Evolutionary conservation across 129 eudicot species (phyloP).

Genomic region (Tanacetum coccineum): DNA sequence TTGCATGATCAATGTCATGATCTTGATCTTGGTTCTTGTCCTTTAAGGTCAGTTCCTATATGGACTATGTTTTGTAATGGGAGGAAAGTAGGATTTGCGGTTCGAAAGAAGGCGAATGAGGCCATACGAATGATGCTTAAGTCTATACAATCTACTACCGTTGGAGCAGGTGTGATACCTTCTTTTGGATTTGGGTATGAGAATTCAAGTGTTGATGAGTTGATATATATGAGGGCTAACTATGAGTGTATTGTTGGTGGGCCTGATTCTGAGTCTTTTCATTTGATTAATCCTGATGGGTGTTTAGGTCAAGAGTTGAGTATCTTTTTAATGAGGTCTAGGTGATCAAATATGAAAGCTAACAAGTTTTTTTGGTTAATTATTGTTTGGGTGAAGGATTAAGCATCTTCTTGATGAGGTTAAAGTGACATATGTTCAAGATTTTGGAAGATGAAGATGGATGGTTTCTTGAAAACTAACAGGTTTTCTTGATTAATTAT

Average conservation of each 20-base stretch:
- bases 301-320: constrained; percentile 84
- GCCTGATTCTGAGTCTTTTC: constrained; percentile 81
- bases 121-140: constrained; percentile 41
- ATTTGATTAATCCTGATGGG: constrained; percentile 79
- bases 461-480: background rate
- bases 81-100: constrained; percentile 71
- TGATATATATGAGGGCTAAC: constrained; percentile 91
- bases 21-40: constrained; percentile 57
- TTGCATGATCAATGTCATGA: constrained; percentile 19
- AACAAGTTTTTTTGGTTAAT: constrained; percentile 23
- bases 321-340: constrained; percentile 82
- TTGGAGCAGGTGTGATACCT: constrained; percentile 92
- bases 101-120: constrained; percentile 52
- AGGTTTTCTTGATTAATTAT: background rate
- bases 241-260: constrained; percentile 89
- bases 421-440: too few species aligned
- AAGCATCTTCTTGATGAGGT: too few species aligned
- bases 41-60: constrained; percentile 60
- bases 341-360: constrained; percentile 27
- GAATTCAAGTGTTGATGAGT: constrained; percentile 33
- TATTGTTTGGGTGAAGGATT: constrained; percentile 5
- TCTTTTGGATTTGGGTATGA: constrained; percentile 40
- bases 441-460: background rate
- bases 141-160: constrained; percentile 66
- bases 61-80: constrained; percentile 95